Evolutionary conservation across 2,329 filamentous ascomycete genomes (phyloP).

Genomic region (Xylariaceae sp.): DNA sequence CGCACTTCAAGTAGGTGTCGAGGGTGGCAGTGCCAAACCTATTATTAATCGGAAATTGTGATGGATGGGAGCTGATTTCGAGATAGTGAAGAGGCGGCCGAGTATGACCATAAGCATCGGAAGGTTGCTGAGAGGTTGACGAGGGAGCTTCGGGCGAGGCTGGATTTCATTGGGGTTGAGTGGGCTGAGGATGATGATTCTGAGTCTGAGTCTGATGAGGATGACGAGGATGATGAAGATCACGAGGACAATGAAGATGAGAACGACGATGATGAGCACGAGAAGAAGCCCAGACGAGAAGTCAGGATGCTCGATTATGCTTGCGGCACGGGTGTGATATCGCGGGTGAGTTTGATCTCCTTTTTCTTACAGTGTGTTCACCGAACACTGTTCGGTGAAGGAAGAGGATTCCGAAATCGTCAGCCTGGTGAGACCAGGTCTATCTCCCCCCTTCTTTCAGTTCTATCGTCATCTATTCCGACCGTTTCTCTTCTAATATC

Average conservation of each 20-base stretch:
- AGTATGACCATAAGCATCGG: constrained; percentile 53
- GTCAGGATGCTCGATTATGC: constrained; percentile 67
- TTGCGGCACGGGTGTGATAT: constrained; percentile 65
- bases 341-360: constrained; percentile 44
- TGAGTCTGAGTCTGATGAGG: constrained; percentile 29
- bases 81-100: constrained; percentile 45
- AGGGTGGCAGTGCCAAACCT: not conserved
- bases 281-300: constrained; percentile 25
- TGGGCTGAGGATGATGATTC: constrained; percentile 40
- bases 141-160: constrained; percentile 46
- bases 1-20: constrained; percentile 22
- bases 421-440: not conserved
- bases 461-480: not conserved
- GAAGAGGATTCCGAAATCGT: not conserved
- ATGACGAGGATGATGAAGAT: constrained; percentile 15
- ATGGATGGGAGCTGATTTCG: constrained; percentile 1
- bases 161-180: constrained; percentile 58
- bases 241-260: constrained; percentile 25
- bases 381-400: not conserved
- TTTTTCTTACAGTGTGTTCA: not conserved
- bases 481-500: too few relatives aligned
- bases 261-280: constrained; percentile 20
- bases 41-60: not conserved
- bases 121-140: constrained; percentile 51
- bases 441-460: not conserved